Evolutionary conservation across 805 yeast genomes (phyloP).

Genomic region (Metschnikowia anglica): DNA sequence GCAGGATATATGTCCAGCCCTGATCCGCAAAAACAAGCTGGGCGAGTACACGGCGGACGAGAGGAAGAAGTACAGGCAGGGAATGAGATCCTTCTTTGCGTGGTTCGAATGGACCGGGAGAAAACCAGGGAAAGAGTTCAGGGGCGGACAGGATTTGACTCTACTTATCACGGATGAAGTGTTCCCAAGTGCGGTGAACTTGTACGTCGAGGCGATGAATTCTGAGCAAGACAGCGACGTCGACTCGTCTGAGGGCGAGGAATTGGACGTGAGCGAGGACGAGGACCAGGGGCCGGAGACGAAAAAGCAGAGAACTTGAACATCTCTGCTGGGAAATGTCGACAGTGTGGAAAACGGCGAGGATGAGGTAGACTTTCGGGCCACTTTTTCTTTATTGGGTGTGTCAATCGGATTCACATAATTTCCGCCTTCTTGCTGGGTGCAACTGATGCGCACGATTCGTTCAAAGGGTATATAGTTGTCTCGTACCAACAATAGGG

Average conservation of each 20-base stretch:
- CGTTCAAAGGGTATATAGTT: no score
- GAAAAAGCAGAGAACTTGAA: constrained; percentile 4
- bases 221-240: constrained; percentile 54
- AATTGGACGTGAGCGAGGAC: constrained; percentile 54
- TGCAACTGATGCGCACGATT: no score
- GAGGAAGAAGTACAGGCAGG: constrained; percentile 61
- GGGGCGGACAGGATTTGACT: constrained; percentile 78
- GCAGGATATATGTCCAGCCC: constrained; percentile 52
- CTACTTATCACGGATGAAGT: constrained; percentile 72
- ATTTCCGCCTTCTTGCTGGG: no score
- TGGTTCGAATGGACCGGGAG: constrained; percentile 86
- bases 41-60: constrained; percentile 47
- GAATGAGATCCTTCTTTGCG: constrained; percentile 82
- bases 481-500: no score
- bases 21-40: constrained; percentile 37
- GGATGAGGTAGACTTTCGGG: no score
- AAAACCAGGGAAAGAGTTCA: constrained; percentile 73
- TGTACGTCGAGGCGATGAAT: constrained; percentile 73
- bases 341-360: neutral
- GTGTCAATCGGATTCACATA: no score
- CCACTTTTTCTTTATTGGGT: no score
- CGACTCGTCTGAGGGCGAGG: constrained; percentile 49
- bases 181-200: constrained; percentile 81
- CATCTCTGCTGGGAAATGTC: neutral
- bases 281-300: constrained; percentile 27